Conservation (phyloP, 2,329 filamentous ascomycete species). For the Colletotrichum tamarilloi region DNA sequence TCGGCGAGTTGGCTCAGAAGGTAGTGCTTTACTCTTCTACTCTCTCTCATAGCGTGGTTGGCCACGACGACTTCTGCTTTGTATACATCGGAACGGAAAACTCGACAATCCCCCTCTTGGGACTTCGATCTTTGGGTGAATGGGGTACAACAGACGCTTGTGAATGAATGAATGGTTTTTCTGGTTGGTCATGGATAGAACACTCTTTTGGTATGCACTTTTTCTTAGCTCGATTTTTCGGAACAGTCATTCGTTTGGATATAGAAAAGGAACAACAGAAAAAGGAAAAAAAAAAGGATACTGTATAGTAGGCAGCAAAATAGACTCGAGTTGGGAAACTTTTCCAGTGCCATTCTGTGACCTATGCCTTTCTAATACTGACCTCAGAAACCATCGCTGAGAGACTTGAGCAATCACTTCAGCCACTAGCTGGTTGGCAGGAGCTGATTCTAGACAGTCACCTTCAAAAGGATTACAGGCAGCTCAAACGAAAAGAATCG, state of each 20-base stretch:
- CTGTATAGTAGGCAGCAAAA: neutral
- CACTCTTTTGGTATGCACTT: neutral
- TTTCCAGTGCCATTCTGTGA: neutral
- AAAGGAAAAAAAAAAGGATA: neutral
- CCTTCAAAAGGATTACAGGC: no score
- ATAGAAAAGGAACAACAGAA: neutral
- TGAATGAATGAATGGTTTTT: slow-evolving; percentile 10
- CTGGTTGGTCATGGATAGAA: slow-evolving; percentile 4
- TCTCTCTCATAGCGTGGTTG: neutral
- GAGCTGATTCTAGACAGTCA: no score
- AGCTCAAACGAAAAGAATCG: no score
- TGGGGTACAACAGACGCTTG: neutral
- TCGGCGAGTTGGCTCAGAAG: neutral
- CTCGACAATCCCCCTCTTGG: neutral
- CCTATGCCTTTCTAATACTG: no score
- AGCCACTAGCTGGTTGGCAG: neutral
- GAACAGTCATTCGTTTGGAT: neutral
- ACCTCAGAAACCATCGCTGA: no score
- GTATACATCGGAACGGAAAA: neutral
- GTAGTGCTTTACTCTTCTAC: no score
- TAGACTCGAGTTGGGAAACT: neutral
- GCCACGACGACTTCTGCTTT: neutral
- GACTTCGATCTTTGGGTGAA: neutral
- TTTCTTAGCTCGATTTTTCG: neutral
- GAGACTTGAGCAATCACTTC: neutral